Base-by-base conservation (phyloP, 352 stramenopile genomes). In the Globisporangium megalacanthum region DNA sequence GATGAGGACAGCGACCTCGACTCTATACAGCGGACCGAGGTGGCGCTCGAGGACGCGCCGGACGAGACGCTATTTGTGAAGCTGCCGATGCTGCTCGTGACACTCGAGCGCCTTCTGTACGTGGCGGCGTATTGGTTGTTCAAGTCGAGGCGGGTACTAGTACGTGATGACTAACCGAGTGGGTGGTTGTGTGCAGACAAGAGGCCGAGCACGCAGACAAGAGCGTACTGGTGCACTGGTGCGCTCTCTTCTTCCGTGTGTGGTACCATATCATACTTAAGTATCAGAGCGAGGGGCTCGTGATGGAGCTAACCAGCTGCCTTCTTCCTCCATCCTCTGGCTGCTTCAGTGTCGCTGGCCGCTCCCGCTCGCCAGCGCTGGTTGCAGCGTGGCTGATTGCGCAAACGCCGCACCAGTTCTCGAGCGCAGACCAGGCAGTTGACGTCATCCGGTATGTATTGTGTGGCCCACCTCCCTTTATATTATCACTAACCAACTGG, bases 201-300 rank as follows among this genome's bases (percentile, higher is more conserved):
- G 58, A 70, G n/a, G 74, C 72, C 1, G 52, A 74, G 13, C 33
- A 31, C 3, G 42, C 56, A 1, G 68, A 72, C 46, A 72, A 63
- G 69, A 89, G 78, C 50, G 68, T 89, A 17, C 62, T 92, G 36
- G 75, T 92, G 50, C 82, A 92, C 66, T 92, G 82, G 82, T 92
- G 55, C 14, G 49, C 9, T 29, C 4, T 29, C 25, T 29, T 29
- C 25, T 29, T 29, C 25, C 4, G 25, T 29, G 25, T 29, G 25
- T 29, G 1, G 25, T 4, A 4, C 25, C 25, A 29, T 4, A 4
- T 4, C 25, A 29, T 29, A 29, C 25, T 29, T 4, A 29, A 29
- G 25, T 29, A 29, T 29, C 25, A 29, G 25, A 29, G 25, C 25
- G 25, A n/a, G 37, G 10, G 37, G 37, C 37, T 42, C 10, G 15